Conservation (phyloP, 768 basidiomycete species). For the Lactarius psammicola region DNA sequence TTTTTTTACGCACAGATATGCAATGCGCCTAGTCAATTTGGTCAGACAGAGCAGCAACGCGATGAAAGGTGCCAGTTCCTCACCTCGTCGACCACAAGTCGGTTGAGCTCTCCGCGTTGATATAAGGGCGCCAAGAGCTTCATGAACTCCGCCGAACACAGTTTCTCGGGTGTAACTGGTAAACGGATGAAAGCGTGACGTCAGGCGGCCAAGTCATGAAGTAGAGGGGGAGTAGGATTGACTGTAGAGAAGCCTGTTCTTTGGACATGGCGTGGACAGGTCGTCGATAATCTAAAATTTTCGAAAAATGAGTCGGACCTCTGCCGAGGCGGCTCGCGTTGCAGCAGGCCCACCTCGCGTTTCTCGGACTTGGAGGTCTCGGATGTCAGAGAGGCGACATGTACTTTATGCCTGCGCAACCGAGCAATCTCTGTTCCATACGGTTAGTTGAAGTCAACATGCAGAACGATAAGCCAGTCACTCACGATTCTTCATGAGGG, state of each 20-base stretch:
- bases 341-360: conserved; percentile 43
- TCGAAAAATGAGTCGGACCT: background rate
- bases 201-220: background rate
- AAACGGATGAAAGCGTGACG: background rate
- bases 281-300: conserved; percentile 56
- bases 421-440: conserved; percentile 55
- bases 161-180: conserved; percentile 74
- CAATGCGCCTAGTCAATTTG: conserved; percentile 62
- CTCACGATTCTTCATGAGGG: conserved; percentile 81
- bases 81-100: conserved; percentile 82
- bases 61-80: conserved; percentile 16
- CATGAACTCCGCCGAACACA: conserved; percentile 55
- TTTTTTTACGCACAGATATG: conserved; percentile 61
- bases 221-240: conserved; percentile 28
- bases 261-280: conserved; percentile 56
- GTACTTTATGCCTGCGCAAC: conserved; percentile 52
- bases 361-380: conserved; percentile 58
- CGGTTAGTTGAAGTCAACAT: background rate
- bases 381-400: conserved; percentile 63
- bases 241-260: conserved; percentile 71
- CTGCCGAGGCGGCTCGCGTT: background rate
- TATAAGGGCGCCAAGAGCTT: conserved; percentile 50
- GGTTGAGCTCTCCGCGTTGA: conserved; percentile 56
- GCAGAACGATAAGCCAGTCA: conserved; percentile 3
- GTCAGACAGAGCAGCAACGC: conserved; percentile 7